Conservation (phyloP, 108 stramenopile genomes). For the Tribonema minus region DNA sequence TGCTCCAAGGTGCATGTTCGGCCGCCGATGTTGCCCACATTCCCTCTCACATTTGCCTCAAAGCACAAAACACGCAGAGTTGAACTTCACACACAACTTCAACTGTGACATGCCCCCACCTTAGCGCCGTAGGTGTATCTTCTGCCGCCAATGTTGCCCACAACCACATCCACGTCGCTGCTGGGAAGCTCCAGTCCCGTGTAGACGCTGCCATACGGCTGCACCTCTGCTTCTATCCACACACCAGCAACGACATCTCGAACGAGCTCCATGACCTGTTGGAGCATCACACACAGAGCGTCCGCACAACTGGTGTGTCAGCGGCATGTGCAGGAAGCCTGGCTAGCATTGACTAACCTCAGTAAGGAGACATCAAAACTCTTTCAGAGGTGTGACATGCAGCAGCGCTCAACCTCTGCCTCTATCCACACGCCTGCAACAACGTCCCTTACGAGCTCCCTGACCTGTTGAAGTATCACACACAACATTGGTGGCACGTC, state of each 20-base stretch:
- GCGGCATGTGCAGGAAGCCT: neutral
- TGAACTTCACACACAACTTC: no score
- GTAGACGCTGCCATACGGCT: constrained; percentile 38
- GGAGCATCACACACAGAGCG: neutral
- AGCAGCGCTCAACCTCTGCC: neutral
- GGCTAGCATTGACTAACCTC: neutral
- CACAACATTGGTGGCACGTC: neutral
- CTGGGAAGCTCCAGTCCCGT: constrained; percentile 42
- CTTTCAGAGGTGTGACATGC: neutral
- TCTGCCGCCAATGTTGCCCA: constrained; percentile 20
- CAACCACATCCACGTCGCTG: constrained; percentile 44
- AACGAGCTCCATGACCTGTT: constrained; percentile 18
- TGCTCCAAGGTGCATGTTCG: no score
- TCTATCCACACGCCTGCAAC: no score
- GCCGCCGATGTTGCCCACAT: no score
- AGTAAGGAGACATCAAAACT: neutral
- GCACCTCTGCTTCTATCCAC: constrained; percentile 30
- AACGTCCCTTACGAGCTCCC: no score
- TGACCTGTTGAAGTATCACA: no score
- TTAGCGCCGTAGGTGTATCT: constrained; percentile 38
- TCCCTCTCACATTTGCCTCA: no score
- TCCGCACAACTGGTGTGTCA: neutral
- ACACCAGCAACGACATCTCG: constrained; percentile 29
- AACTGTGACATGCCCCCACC: no score
- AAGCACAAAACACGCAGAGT: no score